Evolutionary conservation across 2,329 filamentous ascomycete species (phyloP), one percentile per base, ranked within the genome.

Genomic region (Moelleriella libera): DNA sequence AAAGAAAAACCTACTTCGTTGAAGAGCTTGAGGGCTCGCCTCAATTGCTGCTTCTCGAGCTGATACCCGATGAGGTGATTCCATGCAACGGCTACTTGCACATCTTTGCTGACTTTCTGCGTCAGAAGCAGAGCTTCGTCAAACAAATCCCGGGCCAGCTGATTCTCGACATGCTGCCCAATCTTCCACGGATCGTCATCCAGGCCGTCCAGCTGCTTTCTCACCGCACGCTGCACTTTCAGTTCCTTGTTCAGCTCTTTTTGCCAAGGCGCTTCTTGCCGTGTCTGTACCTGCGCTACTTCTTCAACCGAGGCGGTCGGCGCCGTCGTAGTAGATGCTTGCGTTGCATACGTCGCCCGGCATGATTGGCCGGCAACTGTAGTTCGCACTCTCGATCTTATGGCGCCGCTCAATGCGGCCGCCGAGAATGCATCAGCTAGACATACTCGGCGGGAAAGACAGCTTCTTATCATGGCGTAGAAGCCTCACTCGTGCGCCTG

Each of bases 21-120:
- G 68, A 81, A 96, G n/a, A 88, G 70, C 65, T 85, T 88, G 49
- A 94, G 66, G 14, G 85, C 89, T 21, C 70, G 67, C 50, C 73
- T 72, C 34, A 88, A 63, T 46, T 73, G 72, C 41, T 76, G 70
- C 29, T 78, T 69, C 41, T 73, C 65, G 61, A 96, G 67, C 51
- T 78, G 70, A 62, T 88, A 79, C 49, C 82, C 75, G 48, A 98
- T 82, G 43, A 95, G 64, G 58, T 85, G 78, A 63, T 97, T 97
- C 89, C 90, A 98, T 49, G 84, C 81, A 49, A 94, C 88, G 4
- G 77, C 69, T 52, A 83, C 80, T 49, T 80, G 68, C 53, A 76
- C 71, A 1, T 70, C 63, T 53, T 74, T 78, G 61, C 81, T 88
- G n/a, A 83, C 83, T 54, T 75, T 69, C 49, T 83, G 79, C 39